These are phyloP conservation scores for Opeltia flavorubescens DNA, from an alignment of 495 filamentous ascomycete species.

Conservation along the genomic window DNA sequence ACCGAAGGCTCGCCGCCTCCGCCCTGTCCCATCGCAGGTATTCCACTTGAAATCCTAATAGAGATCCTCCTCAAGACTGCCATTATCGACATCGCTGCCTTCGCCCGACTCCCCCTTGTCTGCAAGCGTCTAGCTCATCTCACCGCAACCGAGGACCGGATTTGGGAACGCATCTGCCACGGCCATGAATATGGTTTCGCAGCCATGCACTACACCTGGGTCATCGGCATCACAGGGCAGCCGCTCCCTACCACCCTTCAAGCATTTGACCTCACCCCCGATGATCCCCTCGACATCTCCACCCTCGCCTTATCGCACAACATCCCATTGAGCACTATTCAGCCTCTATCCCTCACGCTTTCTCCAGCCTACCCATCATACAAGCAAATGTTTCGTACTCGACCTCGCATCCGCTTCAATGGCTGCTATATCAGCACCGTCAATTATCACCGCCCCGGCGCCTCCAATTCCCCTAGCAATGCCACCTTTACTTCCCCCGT, in stretches of 20 bases:
- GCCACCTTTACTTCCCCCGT: constrained; percentile 65
- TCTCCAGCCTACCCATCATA: constrained; percentile 22
- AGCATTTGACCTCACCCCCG: constrained; percentile 12
- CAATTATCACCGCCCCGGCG: constrained; percentile 80
- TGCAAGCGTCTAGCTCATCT: constrained; percentile 81
- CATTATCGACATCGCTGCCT: constrained; percentile 60
- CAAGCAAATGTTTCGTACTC: constrained; percentile 58
- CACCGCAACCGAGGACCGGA: constrained; percentile 69
- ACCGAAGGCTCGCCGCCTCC: constrained; percentile 53
- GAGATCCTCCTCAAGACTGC: constrained; percentile 61
- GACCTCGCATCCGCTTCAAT: constrained; percentile 82
- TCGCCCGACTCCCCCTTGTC: constrained; percentile 64
- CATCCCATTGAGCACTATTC: not conserved
- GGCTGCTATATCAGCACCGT: constrained; percentile 93
- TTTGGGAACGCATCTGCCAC: constrained; percentile 71
- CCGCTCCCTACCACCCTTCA: constrained; percentile 30
- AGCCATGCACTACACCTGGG: constrained; percentile 74
- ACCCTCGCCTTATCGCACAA: not conserved
- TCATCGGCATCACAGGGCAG: constrained; percentile 46
- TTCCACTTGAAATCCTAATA: constrained; percentile 74
- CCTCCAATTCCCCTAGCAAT: constrained; percentile 39
- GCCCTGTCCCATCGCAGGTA: constrained; percentile 60
- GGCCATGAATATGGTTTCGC: constrained; percentile 60
- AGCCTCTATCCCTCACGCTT: constrained; percentile 1
- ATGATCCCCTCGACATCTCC: not conserved